phyloP scores from a whole-genome alignment of 495 filamentous ascomycete species.

The Penicillium robsamsonii region DNA sequence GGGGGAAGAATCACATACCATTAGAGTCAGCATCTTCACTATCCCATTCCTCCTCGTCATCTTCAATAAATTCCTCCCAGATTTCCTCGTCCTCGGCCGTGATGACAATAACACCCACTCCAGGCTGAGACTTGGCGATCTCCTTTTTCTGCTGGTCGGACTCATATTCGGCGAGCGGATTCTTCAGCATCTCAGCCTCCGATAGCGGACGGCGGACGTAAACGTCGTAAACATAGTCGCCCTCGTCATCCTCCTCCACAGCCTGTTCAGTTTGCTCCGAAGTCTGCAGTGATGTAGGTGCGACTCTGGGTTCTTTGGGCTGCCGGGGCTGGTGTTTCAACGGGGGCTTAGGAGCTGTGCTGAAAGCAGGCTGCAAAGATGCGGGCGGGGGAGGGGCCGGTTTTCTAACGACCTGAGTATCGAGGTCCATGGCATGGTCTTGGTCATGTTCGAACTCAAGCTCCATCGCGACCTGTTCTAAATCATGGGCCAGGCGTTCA shows the following conservation, averaged over 20 bases:
- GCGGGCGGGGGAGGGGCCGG: neutral
- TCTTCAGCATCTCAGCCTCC: constrained; percentile 28
- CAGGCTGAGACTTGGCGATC: constrained; percentile 33
- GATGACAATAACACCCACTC: constrained; percentile 59
- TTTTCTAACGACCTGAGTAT: neutral
- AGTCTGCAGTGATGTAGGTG: constrained; percentile 8
- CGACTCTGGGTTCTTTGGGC: constrained; percentile 32
- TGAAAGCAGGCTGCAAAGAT: constrained; percentile 1
- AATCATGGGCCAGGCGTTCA: constrained; percentile 42
- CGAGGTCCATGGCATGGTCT: constrained; percentile 21
- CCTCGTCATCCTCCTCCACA: constrained; percentile 40
- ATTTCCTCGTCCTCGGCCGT: constrained; percentile 54
- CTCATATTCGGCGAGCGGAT: constrained; percentile 34
- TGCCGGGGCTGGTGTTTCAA: constrained; percentile 40
- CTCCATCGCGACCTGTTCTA: constrained; percentile 50
- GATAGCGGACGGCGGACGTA: constrained; percentile 53
- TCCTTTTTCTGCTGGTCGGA: constrained; percentile 32
- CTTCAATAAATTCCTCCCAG: constrained; percentile 57
- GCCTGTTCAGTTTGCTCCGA: constrained; percentile 11
- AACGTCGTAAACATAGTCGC: constrained; percentile 63
- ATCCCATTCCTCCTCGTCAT: constrained; percentile 56
- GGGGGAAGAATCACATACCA: constrained; percentile 35
- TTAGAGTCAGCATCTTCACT: constrained; percentile 64
- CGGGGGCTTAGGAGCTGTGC: constrained; percentile 28
- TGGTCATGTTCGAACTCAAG: constrained; percentile 27